Conservation (phyloP, 176 grass and related monocot species). For the Coix lacrymajobi region DNA sequence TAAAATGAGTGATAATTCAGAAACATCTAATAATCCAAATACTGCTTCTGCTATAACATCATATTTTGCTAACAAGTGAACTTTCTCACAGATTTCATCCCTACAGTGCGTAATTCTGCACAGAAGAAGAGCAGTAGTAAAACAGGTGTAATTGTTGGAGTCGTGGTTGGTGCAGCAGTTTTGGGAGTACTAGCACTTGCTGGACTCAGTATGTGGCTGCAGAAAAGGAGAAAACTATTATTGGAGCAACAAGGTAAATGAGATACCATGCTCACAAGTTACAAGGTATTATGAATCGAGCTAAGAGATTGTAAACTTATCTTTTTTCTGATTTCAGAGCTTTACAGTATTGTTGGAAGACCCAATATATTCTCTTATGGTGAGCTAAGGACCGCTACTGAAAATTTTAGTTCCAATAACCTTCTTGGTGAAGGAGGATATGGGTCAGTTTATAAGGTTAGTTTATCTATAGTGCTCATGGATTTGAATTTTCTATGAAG, state of each 20-base stretch:
- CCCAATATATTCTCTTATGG: constrained; percentile 60
- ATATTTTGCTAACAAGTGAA: constrained; percentile 28
- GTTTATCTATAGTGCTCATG: background rate
- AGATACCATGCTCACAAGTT: background rate
- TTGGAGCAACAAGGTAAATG: constrained; percentile 41
- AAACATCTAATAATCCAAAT: background rate
- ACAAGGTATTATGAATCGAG: background rate
- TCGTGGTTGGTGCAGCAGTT: constrained; percentile 43
- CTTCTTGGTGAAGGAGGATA: constrained; percentile 87
- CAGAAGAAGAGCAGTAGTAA: constrained; percentile 35
- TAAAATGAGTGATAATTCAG: background rate
- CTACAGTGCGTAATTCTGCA: constrained; percentile 39
- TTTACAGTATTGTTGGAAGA: constrained; percentile 52
- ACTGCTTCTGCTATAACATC: background rate
- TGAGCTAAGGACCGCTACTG: constrained; percentile 65
- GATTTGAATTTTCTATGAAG: background rate
- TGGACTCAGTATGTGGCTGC: constrained; percentile 39
- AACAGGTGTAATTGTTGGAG: constrained; percentile 46
- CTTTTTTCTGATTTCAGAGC: constrained; percentile 46
- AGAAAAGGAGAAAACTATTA: constrained; percentile 41
- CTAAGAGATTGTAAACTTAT: background rate
- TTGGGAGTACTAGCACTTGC: constrained; percentile 40
- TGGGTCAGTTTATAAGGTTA: constrained; percentile 78
- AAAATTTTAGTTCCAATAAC: constrained; percentile 68
- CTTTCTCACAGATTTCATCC: constrained; percentile 53